These are phyloP conservation scores for Paramecium pentaurelia DNA, from an alignment of 73 alveolate species.

Conservation along the genomic window DNA sequence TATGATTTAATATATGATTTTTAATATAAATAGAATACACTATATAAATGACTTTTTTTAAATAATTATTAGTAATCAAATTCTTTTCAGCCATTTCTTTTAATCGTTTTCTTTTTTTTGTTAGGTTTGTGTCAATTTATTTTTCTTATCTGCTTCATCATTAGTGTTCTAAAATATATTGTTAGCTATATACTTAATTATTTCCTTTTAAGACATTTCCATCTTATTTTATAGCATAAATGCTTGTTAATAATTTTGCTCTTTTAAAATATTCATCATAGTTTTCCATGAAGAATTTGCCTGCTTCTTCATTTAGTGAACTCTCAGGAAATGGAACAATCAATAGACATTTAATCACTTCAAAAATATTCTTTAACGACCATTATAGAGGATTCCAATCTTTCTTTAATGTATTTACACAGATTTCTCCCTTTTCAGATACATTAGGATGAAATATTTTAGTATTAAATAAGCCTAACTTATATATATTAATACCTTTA, in stretches of 20 bases:
- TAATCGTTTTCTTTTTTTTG: constrained; percentile 35
- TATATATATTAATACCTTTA: constrained; percentile 48
- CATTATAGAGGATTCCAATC: constrained; percentile 96
- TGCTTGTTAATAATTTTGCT: constrained; percentile 89
- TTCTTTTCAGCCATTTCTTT: constrained; percentile 62
- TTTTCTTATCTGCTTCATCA: background rate
- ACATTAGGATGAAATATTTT: constrained; percentile 98
- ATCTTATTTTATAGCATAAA: constrained; percentile 80
- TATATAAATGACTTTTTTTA: background rate
- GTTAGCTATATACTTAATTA: constrained; percentile 6
- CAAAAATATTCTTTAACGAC: constrained; percentile 92
- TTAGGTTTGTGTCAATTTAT: background rate
- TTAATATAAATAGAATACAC: background rate
- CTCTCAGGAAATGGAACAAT: constrained; percentile 99
- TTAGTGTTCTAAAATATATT: background rate
- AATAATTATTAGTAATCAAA: constrained; percentile 12
- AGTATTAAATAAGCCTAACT: constrained; percentile 85
- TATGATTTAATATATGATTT: background rate
- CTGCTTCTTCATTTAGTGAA: constrained; percentile 99
- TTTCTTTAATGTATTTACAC: constrained; percentile 94
- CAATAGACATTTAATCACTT: constrained; percentile 97
- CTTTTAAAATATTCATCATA: constrained; percentile 90
- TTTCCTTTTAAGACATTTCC: constrained; percentile 24
- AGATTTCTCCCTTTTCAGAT: constrained; percentile 95
- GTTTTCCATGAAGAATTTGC: constrained; percentile 98